These are phyloP conservation scores for Yamadazyma laniorum DNA, from an alignment of 805 yeast genomes.

Conservation along the genomic window DNA sequence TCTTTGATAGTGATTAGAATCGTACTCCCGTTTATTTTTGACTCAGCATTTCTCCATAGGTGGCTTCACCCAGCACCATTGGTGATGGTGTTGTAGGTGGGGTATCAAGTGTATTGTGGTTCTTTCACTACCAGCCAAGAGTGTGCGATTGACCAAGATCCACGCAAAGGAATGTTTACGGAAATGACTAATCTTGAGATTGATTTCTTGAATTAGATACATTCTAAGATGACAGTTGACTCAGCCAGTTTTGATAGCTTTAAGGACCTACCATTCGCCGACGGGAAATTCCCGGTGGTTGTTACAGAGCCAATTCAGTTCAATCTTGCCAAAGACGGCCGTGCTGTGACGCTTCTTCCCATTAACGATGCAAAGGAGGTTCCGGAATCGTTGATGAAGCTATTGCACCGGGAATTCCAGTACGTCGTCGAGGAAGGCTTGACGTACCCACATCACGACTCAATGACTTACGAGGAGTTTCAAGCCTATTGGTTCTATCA, in stretches of 20 bases:
- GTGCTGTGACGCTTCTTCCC: conserved; percentile 59
- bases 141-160: too few relatives aligned
- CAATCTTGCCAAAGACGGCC: conserved; percentile 34
- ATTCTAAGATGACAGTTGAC: conserved; percentile 8
- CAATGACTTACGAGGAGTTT: conserved; percentile 48
- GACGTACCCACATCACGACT: conserved; percentile 65
- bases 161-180: too few relatives aligned
- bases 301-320: conserved; percentile 38
- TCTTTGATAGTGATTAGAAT: too few relatives aligned
- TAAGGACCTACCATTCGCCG: conserved; percentile 35
- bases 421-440: conserved; percentile 66
- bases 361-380: conserved; percentile 47
- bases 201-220: too few relatives aligned
- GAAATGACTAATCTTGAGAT: too few relatives aligned
- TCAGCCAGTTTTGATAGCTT: conserved; percentile 12
- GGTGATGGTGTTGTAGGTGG: too few relatives aligned
- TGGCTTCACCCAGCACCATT: too few relatives aligned
- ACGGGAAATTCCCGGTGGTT: conserved; percentile 20
- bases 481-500: conserved; percentile 63
- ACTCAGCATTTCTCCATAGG: too few relatives aligned
- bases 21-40: too few relatives aligned
- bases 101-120: too few relatives aligned
- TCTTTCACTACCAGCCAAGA: too few relatives aligned
- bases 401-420: conserved; percentile 55
- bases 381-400: conserved; percentile 49